A percentile compares a stretch with the other conserved stretches of the same genome.
phyloP scores from a whole-genome alignment of 2,329 filamentous ascomycete species.

The Dactylonectria estremocensis region DNA sequence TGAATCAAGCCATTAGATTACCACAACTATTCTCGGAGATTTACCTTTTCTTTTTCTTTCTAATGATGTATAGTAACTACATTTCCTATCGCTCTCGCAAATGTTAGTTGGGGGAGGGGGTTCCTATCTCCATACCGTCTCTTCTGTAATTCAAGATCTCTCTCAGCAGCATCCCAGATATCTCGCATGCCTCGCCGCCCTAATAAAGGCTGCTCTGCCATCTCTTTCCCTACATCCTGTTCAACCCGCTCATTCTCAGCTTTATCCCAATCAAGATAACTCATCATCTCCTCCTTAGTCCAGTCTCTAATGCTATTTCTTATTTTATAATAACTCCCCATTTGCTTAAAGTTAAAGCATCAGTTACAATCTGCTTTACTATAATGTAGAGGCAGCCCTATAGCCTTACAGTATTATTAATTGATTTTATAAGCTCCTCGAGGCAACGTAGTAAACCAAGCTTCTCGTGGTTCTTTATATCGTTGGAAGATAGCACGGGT shows the following conservation, averaged over 20 bases:
- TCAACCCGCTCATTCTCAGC: conserved; percentile 7
- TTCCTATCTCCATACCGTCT: background rate
- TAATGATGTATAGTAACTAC: background rate
- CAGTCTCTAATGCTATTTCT: background rate
- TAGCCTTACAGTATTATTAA: too few species aligned
- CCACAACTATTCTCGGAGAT: background rate
- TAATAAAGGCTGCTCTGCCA: background rate
- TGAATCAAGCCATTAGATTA: background rate
- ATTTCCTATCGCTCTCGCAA: background rate
- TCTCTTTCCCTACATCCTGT: conserved; percentile 9
- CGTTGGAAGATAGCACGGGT: background rate
- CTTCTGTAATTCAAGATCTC: background rate
- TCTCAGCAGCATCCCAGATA: background rate
- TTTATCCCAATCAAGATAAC: conserved; percentile 17
- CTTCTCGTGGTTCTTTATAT: too few species aligned
- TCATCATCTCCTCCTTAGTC: conserved; percentile 6
- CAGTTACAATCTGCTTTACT: too few species aligned
- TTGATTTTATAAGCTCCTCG: too few species aligned
- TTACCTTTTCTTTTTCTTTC: background rate
- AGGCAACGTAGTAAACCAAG: too few species aligned
- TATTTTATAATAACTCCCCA: too few species aligned
- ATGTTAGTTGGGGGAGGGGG: background rate
- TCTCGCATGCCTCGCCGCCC: background rate
- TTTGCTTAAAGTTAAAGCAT: too few species aligned
- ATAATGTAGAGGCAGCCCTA: too few species aligned